phyloP scores from a whole-genome alignment of 192 early-diverging fungal species.

The Coemansia pectinata region DNA sequence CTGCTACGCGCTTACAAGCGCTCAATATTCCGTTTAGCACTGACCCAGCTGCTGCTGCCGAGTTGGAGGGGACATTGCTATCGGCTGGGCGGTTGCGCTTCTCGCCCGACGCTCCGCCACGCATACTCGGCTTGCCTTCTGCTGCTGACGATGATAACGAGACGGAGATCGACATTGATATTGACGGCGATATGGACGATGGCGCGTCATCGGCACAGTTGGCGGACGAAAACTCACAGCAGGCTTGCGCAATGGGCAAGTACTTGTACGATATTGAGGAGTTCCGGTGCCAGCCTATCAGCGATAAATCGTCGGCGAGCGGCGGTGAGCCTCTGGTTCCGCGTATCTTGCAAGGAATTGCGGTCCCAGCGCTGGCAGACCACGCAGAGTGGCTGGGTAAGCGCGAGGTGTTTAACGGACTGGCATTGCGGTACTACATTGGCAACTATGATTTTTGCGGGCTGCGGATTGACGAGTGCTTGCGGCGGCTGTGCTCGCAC shows the following conservation, averaged over 20 bases:
- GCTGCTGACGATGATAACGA: slow-evolving; percentile 5
- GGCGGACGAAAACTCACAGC: slow-evolving; percentile 29
- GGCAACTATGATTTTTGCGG: slow-evolving; percentile 73
- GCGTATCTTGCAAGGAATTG: slow-evolving; percentile 34
- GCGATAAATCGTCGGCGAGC: not conserved
- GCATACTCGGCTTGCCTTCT: not conserved
- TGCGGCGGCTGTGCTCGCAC: slow-evolving; percentile 76
- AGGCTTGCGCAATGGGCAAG: slow-evolving; percentile 48
- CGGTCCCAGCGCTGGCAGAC: slow-evolving; percentile 31
- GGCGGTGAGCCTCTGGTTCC: slow-evolving; percentile 27
- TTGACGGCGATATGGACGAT: not conserved
- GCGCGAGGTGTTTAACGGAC: slow-evolving; percentile 60
- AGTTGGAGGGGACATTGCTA: slow-evolving; percentile 1
- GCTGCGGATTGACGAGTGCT: slow-evolving; percentile 73
- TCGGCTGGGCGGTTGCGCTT: slow-evolving; percentile 22
- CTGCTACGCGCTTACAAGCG: slow-evolving; percentile 6
- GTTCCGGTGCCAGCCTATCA: slow-evolving; percentile 20
- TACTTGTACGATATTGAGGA: slow-evolving; percentile 50
- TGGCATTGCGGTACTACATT: slow-evolving; percentile 70
- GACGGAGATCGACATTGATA: not conserved
- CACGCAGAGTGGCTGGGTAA: slow-evolving; percentile 57
- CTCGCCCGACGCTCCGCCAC: slow-evolving; percentile 29
- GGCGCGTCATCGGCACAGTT: not conserved
- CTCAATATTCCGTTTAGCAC: not conserved
- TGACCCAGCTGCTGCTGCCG: slow-evolving; percentile 5